Conservation (phyloP, 2,329 filamentous ascomycete species). For the Arthrobotrys sphaeroides region DNA sequence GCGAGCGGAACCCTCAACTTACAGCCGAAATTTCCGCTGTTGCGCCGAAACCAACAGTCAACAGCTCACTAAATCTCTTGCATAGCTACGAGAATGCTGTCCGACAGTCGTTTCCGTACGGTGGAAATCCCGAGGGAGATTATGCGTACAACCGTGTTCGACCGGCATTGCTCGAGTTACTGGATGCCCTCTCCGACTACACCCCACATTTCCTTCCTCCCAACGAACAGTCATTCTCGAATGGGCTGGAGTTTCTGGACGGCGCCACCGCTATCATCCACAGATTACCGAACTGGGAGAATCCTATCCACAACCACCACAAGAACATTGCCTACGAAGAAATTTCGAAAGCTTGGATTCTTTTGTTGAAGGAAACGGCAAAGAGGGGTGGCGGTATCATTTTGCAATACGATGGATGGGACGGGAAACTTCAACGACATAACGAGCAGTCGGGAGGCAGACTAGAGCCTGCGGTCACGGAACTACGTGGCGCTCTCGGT, state of each 20-base stretch:
- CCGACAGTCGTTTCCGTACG: conserved; percentile 81
- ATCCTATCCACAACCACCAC: conserved; percentile 85
- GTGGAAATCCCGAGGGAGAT: conserved; percentile 84
- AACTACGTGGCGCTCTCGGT: conserved; percentile 55
- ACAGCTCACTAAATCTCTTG: conserved; percentile 81
- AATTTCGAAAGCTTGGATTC: conserved; percentile 89
- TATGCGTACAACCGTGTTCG: conserved; percentile 95
- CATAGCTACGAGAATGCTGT: conserved; percentile 81
- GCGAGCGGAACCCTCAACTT: conserved; percentile 86
- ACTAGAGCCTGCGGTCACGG: conserved; percentile 76
- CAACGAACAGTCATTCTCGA: conserved; percentile 81
- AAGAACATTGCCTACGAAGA: conserved; percentile 97
- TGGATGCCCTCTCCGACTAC: conserved; percentile 91
- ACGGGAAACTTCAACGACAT: conserved; percentile 84
- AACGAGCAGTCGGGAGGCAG: conserved; percentile 86
- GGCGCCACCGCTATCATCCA: conserved; percentile 91
- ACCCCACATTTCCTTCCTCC: conserved; percentile 95
- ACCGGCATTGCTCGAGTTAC: conserved; percentile 78
- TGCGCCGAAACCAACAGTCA: conserved; percentile 86
- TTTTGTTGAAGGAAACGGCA: conserved; percentile 88
- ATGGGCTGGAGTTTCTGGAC: conserved; percentile 87
- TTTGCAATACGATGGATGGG: conserved; percentile 90
- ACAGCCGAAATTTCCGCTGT: conserved; percentile 82
- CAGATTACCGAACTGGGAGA: conserved; percentile 88
- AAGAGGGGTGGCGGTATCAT: conserved; percentile 92